phyloP scores from a whole-genome alignment of 108 stramenopile genomes.

The Cylindrotheca fusiformis region DNA sequence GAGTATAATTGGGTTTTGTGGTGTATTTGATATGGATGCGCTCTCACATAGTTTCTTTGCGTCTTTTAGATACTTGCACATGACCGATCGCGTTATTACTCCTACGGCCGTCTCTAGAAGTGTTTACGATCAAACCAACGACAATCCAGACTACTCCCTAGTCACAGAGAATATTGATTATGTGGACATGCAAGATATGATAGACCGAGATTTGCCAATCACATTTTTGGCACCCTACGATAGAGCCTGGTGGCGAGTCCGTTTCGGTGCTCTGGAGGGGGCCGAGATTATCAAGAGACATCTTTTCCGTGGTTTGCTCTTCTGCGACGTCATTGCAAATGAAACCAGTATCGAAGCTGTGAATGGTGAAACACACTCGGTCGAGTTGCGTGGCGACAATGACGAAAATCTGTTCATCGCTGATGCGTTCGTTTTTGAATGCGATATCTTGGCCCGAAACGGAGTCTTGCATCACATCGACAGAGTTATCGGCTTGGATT shows the following conservation, averaged over 20 bases:
- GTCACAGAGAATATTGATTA: conserved; percentile 28
- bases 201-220: conserved; percentile 24
- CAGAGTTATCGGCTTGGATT: conserved; percentile 32
- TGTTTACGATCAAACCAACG: conserved; percentile 25
- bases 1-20: no score
- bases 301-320: conserved; percentile 16
- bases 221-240: conserved; percentile 37
- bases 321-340: conserved; percentile 33
- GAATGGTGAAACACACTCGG: conserved; percentile 4
- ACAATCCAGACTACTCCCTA: conserved; percentile 14
- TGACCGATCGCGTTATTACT: conserved; percentile 22
- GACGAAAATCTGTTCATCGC: conserved; percentile 27
- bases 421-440: conserved; percentile 26
- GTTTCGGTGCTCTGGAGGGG: conserved; percentile 25
- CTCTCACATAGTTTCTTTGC: neutral
- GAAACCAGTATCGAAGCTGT: conserved; percentile 14
- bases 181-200: conserved; percentile 26
- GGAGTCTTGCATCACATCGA: conserved; percentile 39
- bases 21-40: neutral
- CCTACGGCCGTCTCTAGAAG: conserved; percentile 27
- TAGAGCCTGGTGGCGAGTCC: conserved; percentile 19
- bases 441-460: conserved; percentile 33
- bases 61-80: conserved; percentile 31
- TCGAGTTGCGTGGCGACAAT: conserved; percentile 19
- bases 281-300: conserved; percentile 29